Evolutionary conservation across 2,329 filamentous ascomycete species (phyloP).

Genomic region (Cladosporium sp.): DNA sequence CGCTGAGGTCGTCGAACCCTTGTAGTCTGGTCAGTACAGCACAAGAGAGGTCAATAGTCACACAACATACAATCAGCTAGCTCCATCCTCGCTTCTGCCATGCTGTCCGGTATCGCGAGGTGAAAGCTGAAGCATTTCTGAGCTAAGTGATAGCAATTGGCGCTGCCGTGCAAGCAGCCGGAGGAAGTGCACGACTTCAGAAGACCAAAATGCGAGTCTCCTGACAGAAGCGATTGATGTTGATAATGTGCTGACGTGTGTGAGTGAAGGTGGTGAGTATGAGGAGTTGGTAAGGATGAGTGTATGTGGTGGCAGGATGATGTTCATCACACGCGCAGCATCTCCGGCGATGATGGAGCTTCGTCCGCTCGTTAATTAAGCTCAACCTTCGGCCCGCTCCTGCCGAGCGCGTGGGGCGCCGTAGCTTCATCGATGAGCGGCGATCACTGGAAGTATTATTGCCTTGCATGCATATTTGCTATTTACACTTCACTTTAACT

Average conservation of each 20-base stretch:
- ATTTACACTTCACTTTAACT: no score
- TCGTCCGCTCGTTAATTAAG: not conserved
- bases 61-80: slow-evolving; percentile 13
- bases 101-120: slow-evolving; percentile 14
- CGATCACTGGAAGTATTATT: no score
- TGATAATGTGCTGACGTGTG: slow-evolving; percentile 3
- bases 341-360: not conserved
- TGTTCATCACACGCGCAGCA: not conserved
- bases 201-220: slow-evolving; percentile 6
- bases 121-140: slow-evolving; percentile 13
- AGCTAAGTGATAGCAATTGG: slow-evolving; percentile 10
- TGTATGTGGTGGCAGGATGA: no score
- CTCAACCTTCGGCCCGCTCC: not conserved
- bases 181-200: slow-evolving; percentile 5
- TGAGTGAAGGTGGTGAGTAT: slow-evolving; percentile 1
- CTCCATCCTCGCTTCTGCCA: slow-evolving; percentile 15
- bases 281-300: not conserved
- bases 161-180: slow-evolving; percentile 11
- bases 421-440: no score
- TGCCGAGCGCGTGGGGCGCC: no score
- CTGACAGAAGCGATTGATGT: not conserved
- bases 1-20: slow-evolving; percentile 92
- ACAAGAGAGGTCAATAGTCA: no score
- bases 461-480: no score
- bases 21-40: no score